phyloP scores from a whole-genome alignment of 106 monocot genomes.

The Triglochin maritima region DNA sequence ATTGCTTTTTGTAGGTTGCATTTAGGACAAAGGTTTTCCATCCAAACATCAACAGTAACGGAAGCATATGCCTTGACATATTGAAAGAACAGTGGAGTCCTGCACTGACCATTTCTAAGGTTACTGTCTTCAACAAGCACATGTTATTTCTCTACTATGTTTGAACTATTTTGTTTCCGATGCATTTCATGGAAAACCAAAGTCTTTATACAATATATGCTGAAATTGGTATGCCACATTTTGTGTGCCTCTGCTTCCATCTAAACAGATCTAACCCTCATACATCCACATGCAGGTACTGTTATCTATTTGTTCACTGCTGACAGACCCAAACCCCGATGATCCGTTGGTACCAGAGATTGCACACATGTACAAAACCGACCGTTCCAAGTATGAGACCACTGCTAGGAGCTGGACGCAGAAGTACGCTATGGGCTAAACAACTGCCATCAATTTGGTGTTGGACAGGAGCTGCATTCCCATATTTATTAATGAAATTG shows the following conservation, averaged over 20 bases:
- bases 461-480: not conserved
- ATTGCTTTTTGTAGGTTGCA: slow-evolving; percentile 12
- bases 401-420: slow-evolving; percentile 39
- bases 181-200: no score
- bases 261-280: not conserved
- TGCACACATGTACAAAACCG: slow-evolving; percentile 39
- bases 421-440: slow-evolving; percentile 37
- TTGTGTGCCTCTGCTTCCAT: not conserved
- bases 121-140: not conserved
- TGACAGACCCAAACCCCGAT: slow-evolving; percentile 37
- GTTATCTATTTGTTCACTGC: slow-evolving; percentile 27
- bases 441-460: not conserved
- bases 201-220: no score
- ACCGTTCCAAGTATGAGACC: slow-evolving; percentile 25
- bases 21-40: slow-evolving; percentile 28
- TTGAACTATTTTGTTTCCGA: not conserved
- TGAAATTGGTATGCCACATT: no score
- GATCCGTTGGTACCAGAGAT: slow-evolving; percentile 38
- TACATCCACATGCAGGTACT: slow-evolving; percentile 18
- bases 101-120: slow-evolving; percentile 35
- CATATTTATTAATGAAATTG: not conserved
- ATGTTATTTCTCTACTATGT: not conserved
- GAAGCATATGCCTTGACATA: slow-evolving; percentile 34
- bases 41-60: slow-evolving; percentile 27
- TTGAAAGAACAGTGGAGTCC: slow-evolving; percentile 39